Evolutionary conservation across 192 early-diverging fungal genomes (phyloP).

Genomic region (Kickxella alabastrina): DNA sequence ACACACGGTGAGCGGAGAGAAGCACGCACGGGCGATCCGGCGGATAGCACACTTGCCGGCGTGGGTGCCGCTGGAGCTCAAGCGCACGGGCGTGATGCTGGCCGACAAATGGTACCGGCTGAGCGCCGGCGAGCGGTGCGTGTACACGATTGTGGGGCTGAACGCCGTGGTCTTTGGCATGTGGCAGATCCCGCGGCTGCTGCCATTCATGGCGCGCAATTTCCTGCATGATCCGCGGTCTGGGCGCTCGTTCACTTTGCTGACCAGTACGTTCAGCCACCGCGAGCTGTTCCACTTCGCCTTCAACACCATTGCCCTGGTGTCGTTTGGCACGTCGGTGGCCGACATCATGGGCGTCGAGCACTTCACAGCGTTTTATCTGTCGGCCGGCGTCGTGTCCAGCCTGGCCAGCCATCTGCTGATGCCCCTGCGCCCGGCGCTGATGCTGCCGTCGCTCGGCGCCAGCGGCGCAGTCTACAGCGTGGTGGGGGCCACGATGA

Average conservation of each 20-base stretch:
- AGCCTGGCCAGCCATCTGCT: constrained; percentile 64
- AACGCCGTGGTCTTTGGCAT: constrained; percentile 69
- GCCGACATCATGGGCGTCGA: constrained; percentile 57
- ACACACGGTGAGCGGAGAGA: constrained; percentile 7
- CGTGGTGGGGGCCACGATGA: constrained; percentile 58
- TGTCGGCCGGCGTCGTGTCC: constrained; percentile 64
- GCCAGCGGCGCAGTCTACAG: constrained; percentile 81
- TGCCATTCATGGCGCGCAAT: constrained; percentile 67
- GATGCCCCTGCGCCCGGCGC: constrained; percentile 31
- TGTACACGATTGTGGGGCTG: constrained; percentile 59
- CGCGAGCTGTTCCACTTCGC: constrained; percentile 65
- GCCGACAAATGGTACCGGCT: constrained; percentile 33
- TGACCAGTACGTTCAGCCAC: constrained; percentile 80
- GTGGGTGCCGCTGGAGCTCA: constrained; percentile 38
- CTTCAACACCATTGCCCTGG: constrained; percentile 79
- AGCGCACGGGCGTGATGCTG: constrained; percentile 18
- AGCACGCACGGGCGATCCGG: constrained; percentile 21
- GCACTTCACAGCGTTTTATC: constrained; percentile 77
- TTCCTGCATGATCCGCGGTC: constrained; percentile 77
- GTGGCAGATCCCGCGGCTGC: constrained; percentile 68
- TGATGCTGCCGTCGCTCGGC: constrained; percentile 66
- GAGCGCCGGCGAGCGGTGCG: constrained; percentile 20
- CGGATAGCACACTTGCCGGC: constrained; percentile 30
- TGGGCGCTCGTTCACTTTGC: constrained; percentile 64
- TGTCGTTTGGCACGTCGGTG: constrained; percentile 58